Percentiles rank a stretch among this genome's conserved stretches.
Conservation (phyloP, 108 stramenopile species). For the Aurantiochytrium sp. region DNA sequence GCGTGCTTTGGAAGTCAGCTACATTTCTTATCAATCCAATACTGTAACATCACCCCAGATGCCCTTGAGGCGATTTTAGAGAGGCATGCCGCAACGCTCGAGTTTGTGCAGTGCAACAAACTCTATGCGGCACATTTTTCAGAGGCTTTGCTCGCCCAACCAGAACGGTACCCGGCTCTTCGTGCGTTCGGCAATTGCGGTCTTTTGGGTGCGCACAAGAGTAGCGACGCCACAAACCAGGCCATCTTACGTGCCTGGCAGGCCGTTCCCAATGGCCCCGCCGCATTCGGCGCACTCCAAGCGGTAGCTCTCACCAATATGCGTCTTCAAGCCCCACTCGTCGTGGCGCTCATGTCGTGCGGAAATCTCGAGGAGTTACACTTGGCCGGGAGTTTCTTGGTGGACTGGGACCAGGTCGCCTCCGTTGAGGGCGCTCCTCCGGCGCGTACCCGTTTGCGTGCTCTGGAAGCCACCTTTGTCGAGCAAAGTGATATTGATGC, state of each 20-base stretch:
- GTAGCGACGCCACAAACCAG: background rate
- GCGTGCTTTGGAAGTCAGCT: background rate
- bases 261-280: background rate
- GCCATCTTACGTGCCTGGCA: background rate
- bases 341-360: background rate
- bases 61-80: background rate
- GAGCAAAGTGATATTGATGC: background rate
- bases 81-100: background rate
- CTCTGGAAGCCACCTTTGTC: background rate
- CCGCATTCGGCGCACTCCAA: background rate
- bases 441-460: background rate
- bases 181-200: background rate
- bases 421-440: background rate
- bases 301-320: background rate
- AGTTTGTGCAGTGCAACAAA: background rate
- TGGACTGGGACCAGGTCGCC: background rate
- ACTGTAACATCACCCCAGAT: background rate
- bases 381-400: background rate
- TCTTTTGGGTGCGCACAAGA: background rate
- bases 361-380: background rate
- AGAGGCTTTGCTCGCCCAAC: background rate
- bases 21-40: background rate
- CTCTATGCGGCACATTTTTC: background rate
- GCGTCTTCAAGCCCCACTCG: background rate
- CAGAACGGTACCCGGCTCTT: background rate